These are phyloP conservation scores for Obba rivulosa DNA, from an alignment of 768 basidiomycete species.

Conservation along the genomic window DNA sequence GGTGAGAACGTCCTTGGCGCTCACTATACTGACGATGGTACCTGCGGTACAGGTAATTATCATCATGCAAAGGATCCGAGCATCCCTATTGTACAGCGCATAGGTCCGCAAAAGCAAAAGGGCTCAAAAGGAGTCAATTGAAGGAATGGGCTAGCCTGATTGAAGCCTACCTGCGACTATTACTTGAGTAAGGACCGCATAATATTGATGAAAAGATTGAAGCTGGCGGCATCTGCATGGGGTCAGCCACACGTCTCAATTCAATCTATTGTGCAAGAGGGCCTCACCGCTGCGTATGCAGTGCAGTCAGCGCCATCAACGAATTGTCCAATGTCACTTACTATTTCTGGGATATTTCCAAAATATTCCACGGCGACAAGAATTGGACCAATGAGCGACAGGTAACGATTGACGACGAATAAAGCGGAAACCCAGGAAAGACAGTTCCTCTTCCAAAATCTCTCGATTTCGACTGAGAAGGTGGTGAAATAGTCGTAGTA, in stretches of 20 bases:
- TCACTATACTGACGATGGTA: conserved; percentile 4
- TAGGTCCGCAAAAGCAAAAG: conserved; percentile 19
- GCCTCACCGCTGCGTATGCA: background rate
- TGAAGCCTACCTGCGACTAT: conserved; percentile 5
- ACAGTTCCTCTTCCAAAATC: conserved; percentile 32
- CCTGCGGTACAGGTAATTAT: background rate
- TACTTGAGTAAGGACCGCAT: background rate
- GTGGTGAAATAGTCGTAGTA: conserved; percentile 45
- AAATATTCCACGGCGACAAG: conserved; percentile 13
- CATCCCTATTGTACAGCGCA: conserved; percentile 20
- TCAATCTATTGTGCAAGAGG: background rate
- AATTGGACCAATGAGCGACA: conserved; percentile 14
- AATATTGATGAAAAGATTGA: conserved; percentile 1
- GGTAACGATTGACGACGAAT: conserved; percentile 20
- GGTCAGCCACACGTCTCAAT: background rate
- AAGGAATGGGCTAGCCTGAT: background rate
- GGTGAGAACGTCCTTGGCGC: background rate
- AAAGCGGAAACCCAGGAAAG: conserved; percentile 10
- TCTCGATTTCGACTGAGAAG: conserved; percentile 33
- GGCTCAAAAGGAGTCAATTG: conserved; percentile 2
- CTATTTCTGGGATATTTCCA: conserved; percentile 3
- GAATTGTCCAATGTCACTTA: background rate
- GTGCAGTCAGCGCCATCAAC: background rate
- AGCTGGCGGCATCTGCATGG: background rate
- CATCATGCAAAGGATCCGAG: conserved; percentile 11